Percentiles rank a stretch among this genome's conserved stretches.
phyloP scores from a whole-genome alignment of 2,329 filamentous ascomycete genomes.

The Podosphaera aphanis region DNA sequence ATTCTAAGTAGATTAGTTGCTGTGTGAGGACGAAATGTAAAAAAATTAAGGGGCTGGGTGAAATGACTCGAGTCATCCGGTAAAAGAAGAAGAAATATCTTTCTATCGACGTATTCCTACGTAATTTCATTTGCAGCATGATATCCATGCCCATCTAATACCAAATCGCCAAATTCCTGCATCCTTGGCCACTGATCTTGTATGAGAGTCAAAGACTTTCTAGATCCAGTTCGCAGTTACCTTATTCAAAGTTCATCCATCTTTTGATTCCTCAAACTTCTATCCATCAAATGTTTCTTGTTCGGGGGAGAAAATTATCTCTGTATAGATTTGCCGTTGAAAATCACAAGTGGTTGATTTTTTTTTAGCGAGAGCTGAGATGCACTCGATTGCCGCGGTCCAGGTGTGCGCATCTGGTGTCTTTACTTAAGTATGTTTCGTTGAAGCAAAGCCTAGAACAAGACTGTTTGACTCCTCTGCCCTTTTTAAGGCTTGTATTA shows the following conservation, averaged over 20 bases:
- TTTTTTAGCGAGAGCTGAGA: not conserved
- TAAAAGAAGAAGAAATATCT: constrained; percentile 1
- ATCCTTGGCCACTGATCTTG: not conserved
- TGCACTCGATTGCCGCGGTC: not conserved
- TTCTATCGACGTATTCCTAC: not conserved
- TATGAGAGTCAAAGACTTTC: not conserved
- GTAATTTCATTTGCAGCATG: not conserved
- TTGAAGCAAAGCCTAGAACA: not conserved
- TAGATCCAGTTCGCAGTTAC: not conserved
- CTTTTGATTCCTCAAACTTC: not conserved
- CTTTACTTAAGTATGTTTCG: not conserved
- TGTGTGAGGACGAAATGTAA: constrained; percentile 9
- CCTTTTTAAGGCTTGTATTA: not conserved
- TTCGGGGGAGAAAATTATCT: not conserved
- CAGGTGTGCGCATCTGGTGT: not conserved
- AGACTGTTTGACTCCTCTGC: not conserved
- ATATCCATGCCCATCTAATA: not conserved
- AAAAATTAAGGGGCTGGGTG: constrained; percentile 12
- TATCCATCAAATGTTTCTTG: not conserved
- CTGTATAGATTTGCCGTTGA: not conserved
- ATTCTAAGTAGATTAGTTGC: constrained; percentile 5
- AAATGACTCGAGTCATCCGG: constrained; percentile 9
- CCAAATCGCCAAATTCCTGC: not conserved
- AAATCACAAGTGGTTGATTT: not conserved
- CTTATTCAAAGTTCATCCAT: not conserved